These are phyloP conservation scores for Populus hybrid DNA, from an alignment of 441 rosid genomes.

Conservation along the genomic window DNA sequence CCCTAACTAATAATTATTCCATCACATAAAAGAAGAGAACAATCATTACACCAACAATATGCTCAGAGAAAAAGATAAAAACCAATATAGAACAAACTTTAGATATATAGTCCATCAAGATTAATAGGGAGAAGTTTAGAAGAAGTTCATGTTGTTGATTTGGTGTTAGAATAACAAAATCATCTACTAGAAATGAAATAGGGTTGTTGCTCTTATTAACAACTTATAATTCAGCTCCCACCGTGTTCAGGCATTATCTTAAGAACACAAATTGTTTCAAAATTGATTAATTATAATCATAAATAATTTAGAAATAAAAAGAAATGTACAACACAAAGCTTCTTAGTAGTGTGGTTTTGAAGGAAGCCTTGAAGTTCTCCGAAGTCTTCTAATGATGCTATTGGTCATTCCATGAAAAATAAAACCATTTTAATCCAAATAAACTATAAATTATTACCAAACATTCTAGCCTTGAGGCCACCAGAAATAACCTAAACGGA, in stretches of 20 bases:
- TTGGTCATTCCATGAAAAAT: no score
- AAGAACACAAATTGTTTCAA: no score
- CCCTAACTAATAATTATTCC: not conserved
- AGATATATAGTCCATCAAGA: conserved; percentile 58
- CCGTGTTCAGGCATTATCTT: conserved; percentile 32
- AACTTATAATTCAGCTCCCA: conserved; percentile 88
- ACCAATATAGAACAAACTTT: conserved; percentile 36
- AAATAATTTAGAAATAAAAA: no score
- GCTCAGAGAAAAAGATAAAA: not conserved
- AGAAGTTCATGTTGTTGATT: conserved; percentile 73
- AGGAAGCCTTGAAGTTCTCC: no score
- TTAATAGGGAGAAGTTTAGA: conserved; percentile 82
- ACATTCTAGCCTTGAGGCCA: conserved; percentile 95
- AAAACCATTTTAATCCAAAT: not conserved
- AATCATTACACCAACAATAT: not conserved
- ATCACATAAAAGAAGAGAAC: not conserved
- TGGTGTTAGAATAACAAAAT: conserved; percentile 67
- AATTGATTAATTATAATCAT: no score
- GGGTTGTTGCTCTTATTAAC: conserved; percentile 63
- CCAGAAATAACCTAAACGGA: conserved; percentile 68
- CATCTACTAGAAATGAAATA: conserved; percentile 70
- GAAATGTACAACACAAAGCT: no score
- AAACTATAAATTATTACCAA: conserved; percentile 40
- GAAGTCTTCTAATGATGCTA: no score
- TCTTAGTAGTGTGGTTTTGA: no score